Evolutionary conservation across 2,329 filamentous ascomycete genomes (phyloP), one percentile per base, ranked within the genome.

Genomic region (Aurifilum marmelostoma): DNA sequence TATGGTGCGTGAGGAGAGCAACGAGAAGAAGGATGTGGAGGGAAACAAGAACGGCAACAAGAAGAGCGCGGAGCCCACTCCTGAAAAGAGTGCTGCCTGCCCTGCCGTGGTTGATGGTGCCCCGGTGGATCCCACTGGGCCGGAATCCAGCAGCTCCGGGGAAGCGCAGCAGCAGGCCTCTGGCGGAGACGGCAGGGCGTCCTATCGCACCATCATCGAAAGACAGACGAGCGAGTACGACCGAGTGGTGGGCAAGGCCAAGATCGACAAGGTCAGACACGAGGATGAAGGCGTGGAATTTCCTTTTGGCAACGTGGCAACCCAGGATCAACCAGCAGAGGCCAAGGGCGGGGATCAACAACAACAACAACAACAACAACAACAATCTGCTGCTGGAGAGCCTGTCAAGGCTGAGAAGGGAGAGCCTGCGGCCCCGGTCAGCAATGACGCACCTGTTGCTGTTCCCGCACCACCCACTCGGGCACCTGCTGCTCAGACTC

Each of bases 131-230:
- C 2, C 29, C 2, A 16, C 18, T 12, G 67, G 39, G 1, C 24
- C 59, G 1, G 34, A 27, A 4, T 2, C 52, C 0, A 41, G 9
- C 34, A 32, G 56, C 61, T 32, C 67, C 43, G 21, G 65, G 37
- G 27, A 61, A 39, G 24, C 39, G 14, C 61, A 61, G 27, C 66
- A 67, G 41, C 62, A 67, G 34, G 4, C 34, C 54, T 64, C 66
- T 9, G 72, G 67, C 16, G 68, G 71, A 18, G 68, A 71, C 29
- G 72, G 70, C 8, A 60, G 73, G 29, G 74, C 74, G 1, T 61
- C 68, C 16, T 75, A 75, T 50, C 62, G 62, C 4, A 75, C 72
- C 12, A 75, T 75, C 56, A 71, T 75, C 2, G 70, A 70, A 47
- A 43, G 70, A 56, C 60, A 70, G 66, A 70, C 68, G 18, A 65